phyloP scores from a whole-genome alignment of 2,329 filamentous ascomycete genomes.

The Alternaria sp. region DNA sequence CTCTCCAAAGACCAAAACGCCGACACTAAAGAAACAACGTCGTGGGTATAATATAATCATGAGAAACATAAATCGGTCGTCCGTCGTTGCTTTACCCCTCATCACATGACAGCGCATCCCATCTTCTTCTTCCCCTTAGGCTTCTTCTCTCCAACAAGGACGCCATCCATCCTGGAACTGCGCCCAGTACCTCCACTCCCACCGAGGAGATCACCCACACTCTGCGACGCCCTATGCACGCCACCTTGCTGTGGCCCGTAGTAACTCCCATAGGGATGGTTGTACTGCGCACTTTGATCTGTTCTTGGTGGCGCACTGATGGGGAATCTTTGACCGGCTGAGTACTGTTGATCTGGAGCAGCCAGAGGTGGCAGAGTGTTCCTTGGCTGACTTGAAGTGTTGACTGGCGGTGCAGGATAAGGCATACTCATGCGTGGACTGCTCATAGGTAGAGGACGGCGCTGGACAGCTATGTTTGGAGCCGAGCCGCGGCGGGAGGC shows the following conservation, averaged over 20 bases:
- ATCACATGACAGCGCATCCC: constrained; percentile 27
- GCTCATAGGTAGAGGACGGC: constrained; percentile 12
- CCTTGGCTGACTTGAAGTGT: neutral
- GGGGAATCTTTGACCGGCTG: constrained; percentile 6
- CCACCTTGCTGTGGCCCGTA: neutral
- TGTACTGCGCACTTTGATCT: neutral
- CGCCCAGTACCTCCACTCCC: neutral
- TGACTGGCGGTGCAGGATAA: neutral
- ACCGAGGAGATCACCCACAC: neutral
- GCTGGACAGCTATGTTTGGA: constrained; percentile 20
- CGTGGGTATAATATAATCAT: constrained; percentile 1
- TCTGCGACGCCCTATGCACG: neutral
- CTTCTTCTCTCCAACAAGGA: neutral
- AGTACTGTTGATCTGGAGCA: constrained; percentile 2
- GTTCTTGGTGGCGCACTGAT: constrained; percentile 29
- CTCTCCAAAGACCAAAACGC: neutral
- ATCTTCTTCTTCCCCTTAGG: constrained; percentile 23
- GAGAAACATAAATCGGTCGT: neutral
- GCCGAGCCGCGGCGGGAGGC: constrained; percentile 34
- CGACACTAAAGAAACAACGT: neutral
- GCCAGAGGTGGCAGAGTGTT: constrained; percentile 22
- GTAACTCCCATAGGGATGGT: neutral
- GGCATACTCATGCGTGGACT: constrained; percentile 20
- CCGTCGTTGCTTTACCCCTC: neutral
- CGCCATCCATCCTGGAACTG: neutral